Evolutionary conservation across 805 yeast species (phyloP).

Genomic region (Ogataea corticis): DNA sequence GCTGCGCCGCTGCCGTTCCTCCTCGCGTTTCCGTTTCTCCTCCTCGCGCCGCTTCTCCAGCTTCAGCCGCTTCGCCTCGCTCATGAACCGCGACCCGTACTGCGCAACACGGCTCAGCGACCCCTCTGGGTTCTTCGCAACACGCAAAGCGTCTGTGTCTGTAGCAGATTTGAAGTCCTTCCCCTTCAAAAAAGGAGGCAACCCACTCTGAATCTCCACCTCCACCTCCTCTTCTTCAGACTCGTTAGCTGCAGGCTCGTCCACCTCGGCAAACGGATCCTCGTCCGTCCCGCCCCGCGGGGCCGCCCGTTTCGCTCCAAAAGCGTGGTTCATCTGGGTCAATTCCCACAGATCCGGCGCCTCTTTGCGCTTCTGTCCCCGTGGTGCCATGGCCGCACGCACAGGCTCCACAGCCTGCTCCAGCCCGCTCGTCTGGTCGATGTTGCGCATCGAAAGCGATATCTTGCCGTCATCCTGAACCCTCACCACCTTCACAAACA

Average conservation of each 20-base stretch:
- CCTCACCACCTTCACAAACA: conserved; percentile 59
- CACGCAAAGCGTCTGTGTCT: conserved; percentile 49
- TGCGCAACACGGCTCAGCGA: conserved; percentile 73
- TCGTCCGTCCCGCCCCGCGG: conserved; percentile 18
- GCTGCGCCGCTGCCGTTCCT: conserved; percentile 30
- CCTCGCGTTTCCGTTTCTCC: conserved; percentile 39
- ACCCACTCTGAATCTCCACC: conserved; percentile 66
- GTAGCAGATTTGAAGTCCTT: conserved; percentile 33
- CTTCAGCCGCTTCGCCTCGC: conserved; percentile 62
- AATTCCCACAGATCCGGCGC: conserved; percentile 93
- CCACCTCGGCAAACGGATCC: conserved; percentile 36
- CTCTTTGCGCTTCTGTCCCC: conserved; percentile 50
- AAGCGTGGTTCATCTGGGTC: conserved; percentile 58
- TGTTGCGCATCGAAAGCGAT: conserved; percentile 64
- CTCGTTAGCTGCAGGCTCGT: conserved; percentile 22
- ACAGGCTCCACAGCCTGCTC: conserved; percentile 2
- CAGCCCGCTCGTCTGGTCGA: conserved; percentile 69
- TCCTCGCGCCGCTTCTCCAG: conserved; percentile 49
- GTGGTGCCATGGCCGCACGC: conserved; percentile 5
- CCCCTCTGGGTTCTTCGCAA: conserved; percentile 77
- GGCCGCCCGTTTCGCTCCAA: conserved; percentile 27
- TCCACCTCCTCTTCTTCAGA: conserved; percentile 58
- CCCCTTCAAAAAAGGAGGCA: conserved; percentile 73
- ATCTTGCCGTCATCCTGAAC: conserved; percentile 46
- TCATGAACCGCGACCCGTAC: conserved; percentile 68